Conservation (phyloP, 179 eudicot species). For the Silene coronaria region DNA sequence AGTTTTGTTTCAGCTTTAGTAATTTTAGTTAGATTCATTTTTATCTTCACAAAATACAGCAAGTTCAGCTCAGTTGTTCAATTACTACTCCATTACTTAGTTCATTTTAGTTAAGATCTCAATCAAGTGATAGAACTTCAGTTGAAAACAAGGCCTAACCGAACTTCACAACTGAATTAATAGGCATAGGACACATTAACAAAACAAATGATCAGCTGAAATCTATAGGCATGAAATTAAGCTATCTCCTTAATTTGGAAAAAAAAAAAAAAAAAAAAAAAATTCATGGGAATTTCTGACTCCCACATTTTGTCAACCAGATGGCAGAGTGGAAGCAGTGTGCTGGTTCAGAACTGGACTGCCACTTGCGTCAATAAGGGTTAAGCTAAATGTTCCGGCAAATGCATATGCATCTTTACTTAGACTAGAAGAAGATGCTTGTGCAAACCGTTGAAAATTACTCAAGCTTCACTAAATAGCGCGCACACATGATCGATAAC, state of each 20-base stretch:
- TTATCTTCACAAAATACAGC: constrained; percentile 38
- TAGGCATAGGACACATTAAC: not conserved
- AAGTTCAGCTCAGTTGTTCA: constrained; percentile 77
- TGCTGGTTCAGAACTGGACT: too few relatives aligned
- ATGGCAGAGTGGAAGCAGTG: not conserved
- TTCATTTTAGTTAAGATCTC: not conserved
- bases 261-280: too few relatives aligned
- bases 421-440: not conserved
- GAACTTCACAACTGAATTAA: not conserved
- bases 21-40: constrained; percentile 23
- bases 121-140: not conserved
- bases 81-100: not conserved
- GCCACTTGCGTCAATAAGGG: not conserved
- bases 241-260: not conserved
- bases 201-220: not conserved
- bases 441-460: not conserved
- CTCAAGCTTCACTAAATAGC: not conserved
- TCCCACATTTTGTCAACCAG: not conserved
- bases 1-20: not conserved
- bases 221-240: not conserved
- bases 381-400: not conserved
- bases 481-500: not conserved
- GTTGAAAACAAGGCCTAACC: not conserved
- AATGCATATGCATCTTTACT: not conserved
- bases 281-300: not conserved